phyloP scores from a whole-genome alignment of 1,284 basidiomycete genomes.

The Sanghuangporus weigelae region DNA sequence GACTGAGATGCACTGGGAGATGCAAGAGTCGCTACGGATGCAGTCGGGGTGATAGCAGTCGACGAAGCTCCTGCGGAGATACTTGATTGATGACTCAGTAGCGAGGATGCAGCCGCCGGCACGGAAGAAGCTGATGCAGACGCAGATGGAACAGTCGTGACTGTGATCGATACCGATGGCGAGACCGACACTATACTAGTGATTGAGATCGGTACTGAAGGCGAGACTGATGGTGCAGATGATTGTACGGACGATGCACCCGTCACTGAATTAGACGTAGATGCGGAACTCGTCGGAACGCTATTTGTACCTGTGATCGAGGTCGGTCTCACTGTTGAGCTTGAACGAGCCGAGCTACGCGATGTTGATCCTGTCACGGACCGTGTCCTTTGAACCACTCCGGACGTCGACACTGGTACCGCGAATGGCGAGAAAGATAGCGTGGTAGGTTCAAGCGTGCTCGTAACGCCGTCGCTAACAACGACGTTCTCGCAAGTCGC shows the following conservation, averaged over 20 bases:
- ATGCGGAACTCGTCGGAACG: not conserved
- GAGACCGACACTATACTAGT: not conserved
- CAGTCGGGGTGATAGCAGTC: not conserved
- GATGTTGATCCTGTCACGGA: not conserved
- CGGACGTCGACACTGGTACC: not conserved
- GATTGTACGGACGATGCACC: not conserved
- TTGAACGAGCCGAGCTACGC: no score
- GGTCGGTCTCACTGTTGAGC: no score
- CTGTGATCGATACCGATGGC: not conserved
- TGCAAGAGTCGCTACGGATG: not conserved
- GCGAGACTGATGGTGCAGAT: not conserved
- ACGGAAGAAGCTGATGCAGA: not conserved
- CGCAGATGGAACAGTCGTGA: not conserved
- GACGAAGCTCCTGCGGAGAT: not conserved
- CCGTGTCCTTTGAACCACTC: not conserved
- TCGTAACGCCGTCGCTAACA: not conserved
- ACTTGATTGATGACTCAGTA: no score
- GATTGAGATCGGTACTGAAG: not conserved
- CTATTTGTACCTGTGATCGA: not conserved
- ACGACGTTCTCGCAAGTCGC: slow-evolving; percentile 7
- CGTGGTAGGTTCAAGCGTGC: not conserved
- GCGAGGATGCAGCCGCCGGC: not conserved
- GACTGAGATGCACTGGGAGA: not conserved
- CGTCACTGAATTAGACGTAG: not conserved
- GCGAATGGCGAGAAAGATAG: slow-evolving; percentile 7